phyloP scores from a whole-genome alignment of 2,329 filamentous ascomycete genomes.

The Aspergillus floridensis region DNA sequence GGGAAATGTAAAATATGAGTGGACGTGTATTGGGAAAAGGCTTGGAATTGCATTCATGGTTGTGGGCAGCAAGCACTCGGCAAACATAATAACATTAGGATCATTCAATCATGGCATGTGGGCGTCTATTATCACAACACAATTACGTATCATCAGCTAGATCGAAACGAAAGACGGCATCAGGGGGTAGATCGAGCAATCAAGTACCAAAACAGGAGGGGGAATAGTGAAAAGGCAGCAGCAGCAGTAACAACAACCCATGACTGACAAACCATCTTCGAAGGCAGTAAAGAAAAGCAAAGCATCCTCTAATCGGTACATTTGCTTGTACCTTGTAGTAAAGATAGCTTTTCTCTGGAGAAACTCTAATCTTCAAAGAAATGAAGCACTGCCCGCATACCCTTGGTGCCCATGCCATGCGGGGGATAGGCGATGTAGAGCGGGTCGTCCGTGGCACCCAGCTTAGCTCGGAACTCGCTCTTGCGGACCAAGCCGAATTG shows the following conservation, averaged over 20 bases:
- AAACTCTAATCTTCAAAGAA: conserved; percentile 69
- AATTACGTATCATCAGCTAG: not conserved
- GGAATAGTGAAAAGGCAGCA: not conserved
- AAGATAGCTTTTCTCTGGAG: not conserved
- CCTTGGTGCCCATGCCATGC: conserved; percentile 76
- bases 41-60: not conserved
- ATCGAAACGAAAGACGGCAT: not conserved
- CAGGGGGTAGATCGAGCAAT: not conserved
- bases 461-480: conserved; percentile 85
- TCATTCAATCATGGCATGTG: not conserved
- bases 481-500: conserved; percentile 81
- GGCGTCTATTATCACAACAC: not conserved
- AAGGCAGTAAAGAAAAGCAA: not conserved
- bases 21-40: not conserved
- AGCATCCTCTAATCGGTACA: not conserved
- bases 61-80: not conserved
- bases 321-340: not conserved
- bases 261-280: not conserved
- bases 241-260: not conserved
- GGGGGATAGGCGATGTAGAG: conserved; percentile 89
- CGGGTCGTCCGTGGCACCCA: conserved; percentile 78
- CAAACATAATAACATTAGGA: not conserved
- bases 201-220: not conserved
- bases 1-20: too few species aligned
- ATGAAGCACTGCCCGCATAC: conserved; percentile 79